A percentile compares a stretch with the other conserved stretches of the same genome.
These are phyloP conservation scores for Xerocomus amazonicus DNA, from an alignment of 1,284 basidiomycete species.

Conservation along the genomic window DNA sequence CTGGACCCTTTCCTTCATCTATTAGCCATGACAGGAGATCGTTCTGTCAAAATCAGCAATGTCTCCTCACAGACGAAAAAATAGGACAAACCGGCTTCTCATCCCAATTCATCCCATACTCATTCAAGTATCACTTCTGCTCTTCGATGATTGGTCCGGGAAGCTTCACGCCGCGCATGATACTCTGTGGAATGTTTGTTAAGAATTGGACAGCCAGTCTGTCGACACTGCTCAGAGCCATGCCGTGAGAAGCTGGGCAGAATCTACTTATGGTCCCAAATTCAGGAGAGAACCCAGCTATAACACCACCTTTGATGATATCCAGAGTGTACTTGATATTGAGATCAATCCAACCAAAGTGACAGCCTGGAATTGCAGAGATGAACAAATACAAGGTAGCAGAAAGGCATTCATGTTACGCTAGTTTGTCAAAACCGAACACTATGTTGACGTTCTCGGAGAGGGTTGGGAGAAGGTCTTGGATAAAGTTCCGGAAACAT, in stretches of 20 bases:
- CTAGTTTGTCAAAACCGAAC: no score
- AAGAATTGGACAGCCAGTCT: slow-evolving; percentile 3
- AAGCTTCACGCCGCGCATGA: slow-evolving; percentile 20
- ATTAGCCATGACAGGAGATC: slow-evolving; percentile 46
- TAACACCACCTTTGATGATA: slow-evolving; percentile 23
- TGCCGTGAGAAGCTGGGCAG: not conserved
- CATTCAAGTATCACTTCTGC: slow-evolving; percentile 29
- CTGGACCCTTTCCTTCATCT: slow-evolving; percentile 33
- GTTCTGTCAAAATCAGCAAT: slow-evolving; percentile 27
- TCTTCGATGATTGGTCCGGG: slow-evolving; percentile 38
- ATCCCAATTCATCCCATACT: slow-evolving; percentile 36
- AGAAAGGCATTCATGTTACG: no score
- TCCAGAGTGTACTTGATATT: slow-evolving; percentile 34
- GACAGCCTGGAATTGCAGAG: slow-evolving; percentile 34
- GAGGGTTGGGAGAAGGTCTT: slow-evolving; percentile 53
- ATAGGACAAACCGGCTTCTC: slow-evolving; percentile 35
- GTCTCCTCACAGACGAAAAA: no score
- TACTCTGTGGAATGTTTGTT: not conserved
- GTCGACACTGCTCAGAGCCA: not conserved
- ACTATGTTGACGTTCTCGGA: slow-evolving; percentile 55
- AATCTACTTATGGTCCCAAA: slow-evolving; percentile 36
- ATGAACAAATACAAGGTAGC: not conserved
- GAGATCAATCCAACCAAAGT: slow-evolving; percentile 37
- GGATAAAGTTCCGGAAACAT: slow-evolving; percentile 47
- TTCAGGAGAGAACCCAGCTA: slow-evolving; percentile 36